Conservation (phyloP, 2,329 filamentous ascomycete genomes). For the Botryotinia narcissicola region DNA sequence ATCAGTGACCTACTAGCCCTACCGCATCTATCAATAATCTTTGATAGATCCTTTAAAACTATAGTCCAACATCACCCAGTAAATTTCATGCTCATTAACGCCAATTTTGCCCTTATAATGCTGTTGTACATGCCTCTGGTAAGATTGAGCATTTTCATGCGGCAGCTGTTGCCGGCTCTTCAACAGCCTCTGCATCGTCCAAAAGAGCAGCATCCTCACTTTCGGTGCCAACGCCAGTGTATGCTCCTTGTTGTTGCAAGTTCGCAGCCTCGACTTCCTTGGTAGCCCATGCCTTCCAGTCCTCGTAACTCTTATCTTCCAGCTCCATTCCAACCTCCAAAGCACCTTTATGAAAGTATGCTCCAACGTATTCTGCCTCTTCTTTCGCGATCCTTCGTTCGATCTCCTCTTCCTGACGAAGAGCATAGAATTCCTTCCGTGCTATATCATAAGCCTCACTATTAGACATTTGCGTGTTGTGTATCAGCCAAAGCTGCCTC, state of each 20-base stretch:
- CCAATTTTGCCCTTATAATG: slow-evolving; percentile 4
- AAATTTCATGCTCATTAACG: slow-evolving; percentile 11
- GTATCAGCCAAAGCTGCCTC: slow-evolving; percentile 82
- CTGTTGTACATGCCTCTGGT: slow-evolving; percentile 7
- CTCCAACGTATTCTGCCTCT: slow-evolving; percentile 81
- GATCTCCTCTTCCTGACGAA: slow-evolving; percentile 80
- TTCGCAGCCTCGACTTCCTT: slow-evolving; percentile 46
- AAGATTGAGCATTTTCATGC: slow-evolving; percentile 11
- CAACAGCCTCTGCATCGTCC: background rate
- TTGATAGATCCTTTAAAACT: background rate
- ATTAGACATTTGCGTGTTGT: slow-evolving; percentile 58
- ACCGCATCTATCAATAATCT: background rate
- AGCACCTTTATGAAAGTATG: slow-evolving; percentile 78
- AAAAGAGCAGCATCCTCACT: slow-evolving; percentile 32
- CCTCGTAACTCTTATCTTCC: slow-evolving; percentile 76
- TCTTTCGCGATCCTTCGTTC: slow-evolving; percentile 80
- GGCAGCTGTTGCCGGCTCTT: background rate
- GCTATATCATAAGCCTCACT: slow-evolving; percentile 79
- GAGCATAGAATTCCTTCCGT: slow-evolving; percentile 84
- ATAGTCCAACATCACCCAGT: background rate
- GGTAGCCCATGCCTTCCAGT: slow-evolving; percentile 79
- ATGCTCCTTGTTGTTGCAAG: slow-evolving; percentile 43
- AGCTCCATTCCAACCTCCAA: slow-evolving; percentile 77
- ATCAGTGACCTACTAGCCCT: background rate
- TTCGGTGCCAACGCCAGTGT: slow-evolving; percentile 45